A percentile compares a stretch with the other conserved stretches of the same genome.
phyloP scores from a whole-genome alignment of 1,139 yeast genomes.

The Suhomyces kunorum region DNA sequence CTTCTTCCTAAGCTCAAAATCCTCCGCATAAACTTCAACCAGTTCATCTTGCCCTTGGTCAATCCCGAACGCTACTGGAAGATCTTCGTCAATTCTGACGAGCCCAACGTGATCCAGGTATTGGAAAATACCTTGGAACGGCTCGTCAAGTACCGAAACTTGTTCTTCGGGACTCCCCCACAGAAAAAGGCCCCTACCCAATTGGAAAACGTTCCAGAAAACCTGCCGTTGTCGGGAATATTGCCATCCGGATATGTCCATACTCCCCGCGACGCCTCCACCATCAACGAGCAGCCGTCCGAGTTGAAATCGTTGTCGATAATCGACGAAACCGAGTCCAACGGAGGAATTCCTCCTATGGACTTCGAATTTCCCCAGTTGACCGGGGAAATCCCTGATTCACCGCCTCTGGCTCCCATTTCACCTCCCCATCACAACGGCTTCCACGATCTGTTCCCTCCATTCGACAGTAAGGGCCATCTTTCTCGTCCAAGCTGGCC shows the following conservation, averaged over 20 bases:
- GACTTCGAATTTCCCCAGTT: constrained; percentile 8
- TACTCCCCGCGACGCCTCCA: neutral
- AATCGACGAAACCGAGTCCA: constrained; percentile 18
- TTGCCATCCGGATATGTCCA: constrained; percentile 4
- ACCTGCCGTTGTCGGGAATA: constrained; percentile 1
- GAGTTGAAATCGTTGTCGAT: constrained; percentile 19
- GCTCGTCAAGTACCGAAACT: constrained; percentile 49
- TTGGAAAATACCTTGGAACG: constrained; percentile 42
- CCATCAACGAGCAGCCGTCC: constrained; percentile 18
- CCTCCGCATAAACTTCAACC: constrained; percentile 51
- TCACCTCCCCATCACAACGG: constrained; percentile 38
- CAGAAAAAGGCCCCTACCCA: neutral
- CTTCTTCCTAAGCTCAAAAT: constrained; percentile 61
- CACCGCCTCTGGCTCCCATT: constrained; percentile 50
- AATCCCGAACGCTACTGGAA: constrained; percentile 78
- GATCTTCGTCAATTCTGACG: constrained; percentile 47
- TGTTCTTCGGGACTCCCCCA: constrained; percentile 23
- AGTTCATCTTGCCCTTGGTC: constrained; percentile 63
- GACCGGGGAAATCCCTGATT: constrained; percentile 37
- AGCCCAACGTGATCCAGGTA: constrained; percentile 29
- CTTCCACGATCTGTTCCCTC: constrained; percentile 1
- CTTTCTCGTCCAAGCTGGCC: constrained; percentile 14
- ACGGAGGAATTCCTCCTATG: neutral
- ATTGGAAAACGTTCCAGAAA: constrained; percentile 8
- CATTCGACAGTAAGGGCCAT: constrained; percentile 11